A percentile compares a stretch with the other conserved stretches of the same genome.
Conservation (phyloP, 352 stramenopile species). For the Pythium phragmitis region DNA sequence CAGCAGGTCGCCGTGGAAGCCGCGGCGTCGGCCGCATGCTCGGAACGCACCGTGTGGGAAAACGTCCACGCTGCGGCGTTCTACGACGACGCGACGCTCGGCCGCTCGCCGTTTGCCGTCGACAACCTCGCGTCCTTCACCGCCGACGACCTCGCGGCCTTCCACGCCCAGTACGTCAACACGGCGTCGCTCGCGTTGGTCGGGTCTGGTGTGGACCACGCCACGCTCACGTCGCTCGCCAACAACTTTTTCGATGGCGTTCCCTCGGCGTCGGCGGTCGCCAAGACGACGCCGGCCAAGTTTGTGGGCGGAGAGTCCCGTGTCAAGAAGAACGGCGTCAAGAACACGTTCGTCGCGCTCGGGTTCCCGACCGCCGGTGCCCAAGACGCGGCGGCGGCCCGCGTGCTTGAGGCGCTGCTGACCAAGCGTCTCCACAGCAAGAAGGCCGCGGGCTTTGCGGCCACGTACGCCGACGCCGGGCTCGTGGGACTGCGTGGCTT, state of each 20-base stretch:
- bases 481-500: constrained; percentile 66
- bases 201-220: constrained; percentile 63
- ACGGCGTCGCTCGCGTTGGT: constrained; percentile 57
- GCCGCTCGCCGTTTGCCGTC: constrained; percentile 41
- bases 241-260: constrained; percentile 66
- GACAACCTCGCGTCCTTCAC: constrained; percentile 60
- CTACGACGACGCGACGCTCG: constrained; percentile 77
- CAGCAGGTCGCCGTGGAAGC: constrained; percentile 56
- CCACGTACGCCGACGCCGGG: constrained; percentile 59
- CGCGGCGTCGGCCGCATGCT: constrained; percentile 40
- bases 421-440: constrained; percentile 60
- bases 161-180: constrained; percentile 74
- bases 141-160: constrained; percentile 50
- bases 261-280: constrained; percentile 27
- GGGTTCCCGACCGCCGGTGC: constrained; percentile 60
- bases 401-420: constrained; percentile 73
- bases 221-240: constrained; percentile 53
- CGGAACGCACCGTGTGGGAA: constrained; percentile 49
- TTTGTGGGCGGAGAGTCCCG: constrained; percentile 83
- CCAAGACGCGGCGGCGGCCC: constrained; percentile 48
- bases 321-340: constrained; percentile 50
- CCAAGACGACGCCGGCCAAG: constrained; percentile 33
- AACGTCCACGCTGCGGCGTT: constrained; percentile 73
- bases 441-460: constrained; percentile 56
- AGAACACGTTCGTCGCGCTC: constrained; percentile 75